These are phyloP conservation scores for Herpetomonas tarakana DNA, from an alignment of 208 protist genomes.

Conservation along the genomic window DNA sequence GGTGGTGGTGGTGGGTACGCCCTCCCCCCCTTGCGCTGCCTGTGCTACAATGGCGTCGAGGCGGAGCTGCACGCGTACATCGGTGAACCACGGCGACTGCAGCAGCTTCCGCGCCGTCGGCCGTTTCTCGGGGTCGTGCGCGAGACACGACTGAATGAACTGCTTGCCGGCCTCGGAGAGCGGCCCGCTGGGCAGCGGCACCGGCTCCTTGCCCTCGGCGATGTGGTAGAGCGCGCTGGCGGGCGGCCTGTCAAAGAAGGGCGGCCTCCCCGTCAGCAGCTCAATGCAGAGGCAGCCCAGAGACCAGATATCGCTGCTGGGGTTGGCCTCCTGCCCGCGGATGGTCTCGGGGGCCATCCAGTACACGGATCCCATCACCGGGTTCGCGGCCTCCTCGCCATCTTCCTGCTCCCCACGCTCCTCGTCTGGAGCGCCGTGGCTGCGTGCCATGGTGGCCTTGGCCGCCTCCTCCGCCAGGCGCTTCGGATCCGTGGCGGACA, in stretches of 20 bases:
- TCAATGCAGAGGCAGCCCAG: slow-evolving; percentile 77
- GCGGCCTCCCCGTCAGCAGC: slow-evolving; percentile 67
- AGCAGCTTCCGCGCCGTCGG: slow-evolving; percentile 40
- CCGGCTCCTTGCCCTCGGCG: slow-evolving; percentile 33
- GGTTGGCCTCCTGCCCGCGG: slow-evolving; percentile 32
- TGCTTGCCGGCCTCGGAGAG: slow-evolving; percentile 46
- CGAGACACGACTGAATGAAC: slow-evolving; percentile 62
- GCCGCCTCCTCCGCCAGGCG: neutral
- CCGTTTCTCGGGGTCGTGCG: slow-evolving; percentile 36
- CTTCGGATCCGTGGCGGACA: slow-evolving; percentile 18
- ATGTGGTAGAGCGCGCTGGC: slow-evolving; percentile 71
- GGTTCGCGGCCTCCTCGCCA: slow-evolving; percentile 15
- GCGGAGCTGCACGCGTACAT: slow-evolving; percentile 16
- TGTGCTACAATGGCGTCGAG: slow-evolving; percentile 19
- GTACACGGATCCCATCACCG: slow-evolving; percentile 78
- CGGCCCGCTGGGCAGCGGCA: slow-evolving; percentile 15
- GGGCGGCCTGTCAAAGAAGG: slow-evolving; percentile 62
- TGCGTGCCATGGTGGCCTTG: neutral
- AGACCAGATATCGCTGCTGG: slow-evolving; percentile 73
- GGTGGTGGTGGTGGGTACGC: slow-evolving; percentile 2
- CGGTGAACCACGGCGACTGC: slow-evolving; percentile 55
- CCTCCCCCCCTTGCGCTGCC: slow-evolving; percentile 20
- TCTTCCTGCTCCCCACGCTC: slow-evolving; percentile 6
- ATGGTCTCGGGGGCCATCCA: slow-evolving; percentile 82
- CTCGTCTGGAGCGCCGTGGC: slow-evolving; percentile 9